Percentiles rank a stretch among this genome's conserved stretches.
Evolutionary conservation across 352 stramenopile species (phyloP).

Genomic region (Achlya hypogyna): DNA sequence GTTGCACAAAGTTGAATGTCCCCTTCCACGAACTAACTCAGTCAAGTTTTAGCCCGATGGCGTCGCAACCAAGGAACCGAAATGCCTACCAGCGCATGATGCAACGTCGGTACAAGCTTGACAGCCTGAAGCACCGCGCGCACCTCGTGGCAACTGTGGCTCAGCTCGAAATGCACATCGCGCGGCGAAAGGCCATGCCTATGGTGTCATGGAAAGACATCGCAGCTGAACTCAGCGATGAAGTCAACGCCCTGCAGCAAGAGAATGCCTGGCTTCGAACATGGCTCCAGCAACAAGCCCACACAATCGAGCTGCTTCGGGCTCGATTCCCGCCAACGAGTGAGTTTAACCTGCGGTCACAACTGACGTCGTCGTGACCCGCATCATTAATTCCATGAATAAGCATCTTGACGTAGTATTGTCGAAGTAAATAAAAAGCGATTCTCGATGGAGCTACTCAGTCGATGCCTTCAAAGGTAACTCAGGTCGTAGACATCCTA

Average conservation of each 20-base stretch:
- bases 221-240: not conserved
- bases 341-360: not conserved
- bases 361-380: not conserved
- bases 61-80: not conserved
- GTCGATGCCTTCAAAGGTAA: too few species aligned
- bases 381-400: not conserved
- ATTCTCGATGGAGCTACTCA: too few species aligned
- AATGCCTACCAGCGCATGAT: not conserved
- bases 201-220: slow-evolving; percentile 4
- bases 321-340: not conserved
- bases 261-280: not conserved
- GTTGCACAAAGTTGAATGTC: not conserved
- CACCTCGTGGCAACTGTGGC: not conserved
- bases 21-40: not conserved
- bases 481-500: too few species aligned
- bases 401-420: not conserved
- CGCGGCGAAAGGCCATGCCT: not conserved
- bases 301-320: not conserved
- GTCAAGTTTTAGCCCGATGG: not conserved
- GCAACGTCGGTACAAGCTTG: not conserved
- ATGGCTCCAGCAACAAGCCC: not conserved
- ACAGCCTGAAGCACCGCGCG: not conserved
- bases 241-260: not conserved
- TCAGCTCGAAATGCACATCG: not conserved
- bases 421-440: too few species aligned